Evolutionary conservation across 1,284 basidiomycete species (phyloP).

Genomic region (Sanghuangporus baumii): DNA sequence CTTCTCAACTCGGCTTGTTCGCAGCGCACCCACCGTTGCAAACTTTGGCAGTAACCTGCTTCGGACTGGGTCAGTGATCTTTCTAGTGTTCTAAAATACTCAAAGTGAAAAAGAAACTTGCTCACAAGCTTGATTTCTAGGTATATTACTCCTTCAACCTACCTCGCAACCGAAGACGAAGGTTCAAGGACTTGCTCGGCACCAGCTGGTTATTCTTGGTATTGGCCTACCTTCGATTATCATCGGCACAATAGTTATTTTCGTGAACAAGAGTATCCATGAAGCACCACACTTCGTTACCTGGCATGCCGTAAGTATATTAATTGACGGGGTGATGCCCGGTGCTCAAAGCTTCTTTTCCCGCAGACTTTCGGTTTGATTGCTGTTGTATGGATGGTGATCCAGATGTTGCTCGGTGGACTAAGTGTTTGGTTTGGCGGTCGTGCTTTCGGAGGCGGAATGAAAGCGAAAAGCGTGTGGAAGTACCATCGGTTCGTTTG

Average conservation of each 20-base stretch:
- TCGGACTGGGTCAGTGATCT: slow-evolving; percentile 17
- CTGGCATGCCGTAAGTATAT: slow-evolving; percentile 21
- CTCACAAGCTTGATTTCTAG: background rate
- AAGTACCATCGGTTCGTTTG: slow-evolving; percentile 19
- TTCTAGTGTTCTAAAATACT: background rate
- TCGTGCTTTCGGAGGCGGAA: slow-evolving; percentile 15
- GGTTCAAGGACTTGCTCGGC: slow-evolving; percentile 19
- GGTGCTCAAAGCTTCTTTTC: background rate
- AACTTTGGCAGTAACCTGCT: slow-evolving; percentile 19
- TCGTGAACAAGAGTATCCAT: slow-evolving; percentile 20
- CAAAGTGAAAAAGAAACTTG: background rate
- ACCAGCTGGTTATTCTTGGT: slow-evolving; percentile 21
- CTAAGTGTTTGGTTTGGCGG: slow-evolving; percentile 19
- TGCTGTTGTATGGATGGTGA: slow-evolving; percentile 19
- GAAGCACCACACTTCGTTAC: slow-evolving; percentile 20
- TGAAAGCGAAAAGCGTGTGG: slow-evolving; percentile 19
- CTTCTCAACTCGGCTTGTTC: slow-evolving; percentile 18
- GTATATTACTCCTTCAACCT: slow-evolving; percentile 21
- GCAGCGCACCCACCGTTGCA: slow-evolving; percentile 21
- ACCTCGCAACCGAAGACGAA: slow-evolving; percentile 21
- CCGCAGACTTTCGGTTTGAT: slow-evolving; percentile 18
- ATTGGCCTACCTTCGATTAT: slow-evolving; percentile 20
- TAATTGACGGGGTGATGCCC: background rate
- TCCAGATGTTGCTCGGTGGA: slow-evolving; percentile 15
- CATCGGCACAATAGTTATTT: slow-evolving; percentile 18